Base-by-base conservation (phyloP, 116 monocot genomes). In the Zostera marina region DNA sequence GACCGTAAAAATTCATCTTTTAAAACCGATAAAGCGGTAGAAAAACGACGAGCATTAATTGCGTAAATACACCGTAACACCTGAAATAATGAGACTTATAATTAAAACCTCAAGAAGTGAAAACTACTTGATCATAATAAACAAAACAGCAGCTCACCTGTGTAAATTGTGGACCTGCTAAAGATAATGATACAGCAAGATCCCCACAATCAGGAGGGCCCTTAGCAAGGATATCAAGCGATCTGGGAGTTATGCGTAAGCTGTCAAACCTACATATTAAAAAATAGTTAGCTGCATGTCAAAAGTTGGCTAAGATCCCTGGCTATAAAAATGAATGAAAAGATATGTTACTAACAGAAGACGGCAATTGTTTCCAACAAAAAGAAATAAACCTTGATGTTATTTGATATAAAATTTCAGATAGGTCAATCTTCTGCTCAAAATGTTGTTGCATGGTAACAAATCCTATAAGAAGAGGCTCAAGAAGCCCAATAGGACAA, bases 151-250 rank as follows among this genome's bases (percentile, higher is more conserved):
- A 12, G 38, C 67, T 44, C 44, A 94, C 94, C 85, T 94, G 94
- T 43, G 98, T 90, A 68, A 98, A 98, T 26, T 98, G 98, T 66
- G 98, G 98, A 55, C 98, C 78, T 59, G 98, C 89, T 81, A 90
- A 90, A 6, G 98, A 98, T 76, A 98, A 75, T 64, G 98, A 74
- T 60, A 98, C 86, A 72, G 98, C 90, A 66, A 98, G 83, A 56
- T 98, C 86, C 44, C 98, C 98, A 67, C 98, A 90, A 41, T 90
- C 83, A 62, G 90, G 98, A 63, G 85, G 77, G 8, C 98, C 98
- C 67, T 76, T 90, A 25, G 91, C 75, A 44, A 98, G 73, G 64
- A 98, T 86, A 63, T 90, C 98, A 53, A 98, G 78, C 61, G 90
- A 98, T 43, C 86, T 80, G 19, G 98, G 91, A 54, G 90, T 90